Base-by-base conservation (phyloP, 1,284 basidiomycete genomes). In the Puccinia novopanici region DNA sequence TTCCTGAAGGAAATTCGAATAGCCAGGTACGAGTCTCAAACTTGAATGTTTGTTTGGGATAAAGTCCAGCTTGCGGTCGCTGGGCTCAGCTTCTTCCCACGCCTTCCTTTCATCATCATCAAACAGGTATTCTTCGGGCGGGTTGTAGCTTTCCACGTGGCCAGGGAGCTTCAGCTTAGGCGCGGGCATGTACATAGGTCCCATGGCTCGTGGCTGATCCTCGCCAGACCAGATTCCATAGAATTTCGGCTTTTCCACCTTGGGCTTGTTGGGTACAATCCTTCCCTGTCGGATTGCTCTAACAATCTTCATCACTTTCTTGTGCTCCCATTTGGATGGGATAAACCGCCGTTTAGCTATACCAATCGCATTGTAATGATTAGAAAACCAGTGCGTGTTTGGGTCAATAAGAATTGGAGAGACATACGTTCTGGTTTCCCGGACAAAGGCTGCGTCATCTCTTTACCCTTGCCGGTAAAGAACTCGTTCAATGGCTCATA, bases 251-350 rank as follows among this genome's bases (percentile, higher is more conserved):
- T 92, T 91, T 70, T 87, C 85, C n/a, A 90, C 89, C 0, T 90
- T 87, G 4, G 94, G 93, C 86, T 95, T 97, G 83, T 92, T 91
- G 61, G 95, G 92, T 6, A 94, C 85, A 83, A 99, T 99, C 50
- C 94, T 91, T 55, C 97, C 97, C 87, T 95, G 91, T 30, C 97
- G 91, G 84, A 99, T 99, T 19, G 96, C 96, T 75, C 95, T 94
- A 82, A 99, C 96, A 83, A 99, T 98, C 90, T 99, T 99, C 95
- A 99, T 98, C 84, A 92, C 94, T 90, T 99, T 99, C 89, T 98
- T 92, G 87, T 98, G 98, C 88, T 99, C 97, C 97, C 97, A 99
- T 89, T 97, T 99, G 87, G 93, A 96, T 17, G 96, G 94, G 8
- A 98, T 90, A 90, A 96, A 99, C 76, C 97, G 90, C 75, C 94